These are phyloP conservation scores for Rhododendron griersonianum DNA, from an alignment of 148 eudicot species.

Conservation along the genomic window DNA sequence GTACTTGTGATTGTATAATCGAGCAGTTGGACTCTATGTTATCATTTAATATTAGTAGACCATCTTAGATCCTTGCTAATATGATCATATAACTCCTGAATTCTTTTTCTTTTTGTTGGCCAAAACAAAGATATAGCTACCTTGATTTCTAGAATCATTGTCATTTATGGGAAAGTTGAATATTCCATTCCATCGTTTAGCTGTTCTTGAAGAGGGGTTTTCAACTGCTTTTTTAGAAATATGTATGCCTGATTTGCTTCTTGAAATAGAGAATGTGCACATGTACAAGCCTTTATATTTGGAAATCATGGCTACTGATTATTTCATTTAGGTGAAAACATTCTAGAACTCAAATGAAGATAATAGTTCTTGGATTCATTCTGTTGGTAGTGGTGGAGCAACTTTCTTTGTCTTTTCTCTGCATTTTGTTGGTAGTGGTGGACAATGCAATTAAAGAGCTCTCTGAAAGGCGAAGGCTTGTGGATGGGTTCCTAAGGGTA, in stretches of 20 bases:
- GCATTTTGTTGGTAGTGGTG: no score
- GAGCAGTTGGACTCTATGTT: background rate
- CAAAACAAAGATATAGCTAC: background rate
- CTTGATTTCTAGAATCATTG: background rate
- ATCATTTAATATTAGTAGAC: background rate
- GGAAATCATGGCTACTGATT: background rate
- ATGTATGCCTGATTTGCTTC: background rate
- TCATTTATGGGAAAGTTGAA: background rate
- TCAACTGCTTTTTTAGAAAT: no score
- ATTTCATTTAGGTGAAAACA: background rate
- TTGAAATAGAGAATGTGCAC: background rate
- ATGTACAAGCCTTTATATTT: background rate
- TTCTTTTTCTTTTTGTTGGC: background rate
- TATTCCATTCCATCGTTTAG: background rate
- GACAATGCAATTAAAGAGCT: no score
- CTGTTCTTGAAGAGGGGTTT: no score
- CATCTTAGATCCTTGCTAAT: background rate
- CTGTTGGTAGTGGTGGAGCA: background rate
- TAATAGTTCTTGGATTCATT: background rate
- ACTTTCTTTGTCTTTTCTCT: background rate
- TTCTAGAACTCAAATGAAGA: background rate
- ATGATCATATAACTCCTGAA: background rate
- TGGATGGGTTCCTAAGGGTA: no score
- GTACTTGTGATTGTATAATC: constrained; percentile 29
- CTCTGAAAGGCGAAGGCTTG: no score